Conservation (phyloP, 2,329 filamentous ascomycete species). For the Torrubiellomyces zombiae region DNA sequence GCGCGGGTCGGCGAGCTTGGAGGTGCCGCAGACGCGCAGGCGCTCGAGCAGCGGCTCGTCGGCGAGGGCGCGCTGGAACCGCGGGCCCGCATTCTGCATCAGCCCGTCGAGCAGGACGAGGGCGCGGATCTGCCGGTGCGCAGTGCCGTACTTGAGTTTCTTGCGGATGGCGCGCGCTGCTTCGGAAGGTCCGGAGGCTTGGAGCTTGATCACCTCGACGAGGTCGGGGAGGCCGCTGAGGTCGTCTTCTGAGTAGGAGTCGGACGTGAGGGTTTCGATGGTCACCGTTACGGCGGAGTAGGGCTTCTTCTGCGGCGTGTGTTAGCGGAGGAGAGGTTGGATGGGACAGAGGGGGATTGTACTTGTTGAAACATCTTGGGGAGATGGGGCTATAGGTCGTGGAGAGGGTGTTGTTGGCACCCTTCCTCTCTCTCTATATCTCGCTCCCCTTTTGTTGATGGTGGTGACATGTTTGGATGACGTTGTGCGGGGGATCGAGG, state of each 20-base stretch:
- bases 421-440: too few relatives aligned
- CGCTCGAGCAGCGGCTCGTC: constrained; percentile 88
- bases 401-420: too few relatives aligned
- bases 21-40: constrained; percentile 71
- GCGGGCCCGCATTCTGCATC: constrained; percentile 81
- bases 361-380: too few relatives aligned
- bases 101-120: constrained; percentile 81
- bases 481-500: too few relatives aligned
- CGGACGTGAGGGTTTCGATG: constrained; percentile 78
- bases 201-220: constrained; percentile 83
- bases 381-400: too few relatives aligned
- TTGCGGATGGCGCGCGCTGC: constrained; percentile 85
- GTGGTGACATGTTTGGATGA: too few relatives aligned
- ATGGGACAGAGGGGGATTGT: too few relatives aligned
- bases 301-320: constrained; percentile 43
- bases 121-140: constrained; percentile 82
- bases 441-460: too few relatives aligned
- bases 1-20: constrained; percentile 65
- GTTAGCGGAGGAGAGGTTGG: constrained; percentile 3
- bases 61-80: constrained; percentile 74
- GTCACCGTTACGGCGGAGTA: constrained; percentile 89
- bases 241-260: constrained; percentile 81
- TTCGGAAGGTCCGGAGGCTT: constrained; percentile 72
- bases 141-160: constrained; percentile 94
- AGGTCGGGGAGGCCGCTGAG: constrained; percentile 83